Conservation (phyloP, 257 asterid genomes). For the Lithospermum erythrorhizon region DNA sequence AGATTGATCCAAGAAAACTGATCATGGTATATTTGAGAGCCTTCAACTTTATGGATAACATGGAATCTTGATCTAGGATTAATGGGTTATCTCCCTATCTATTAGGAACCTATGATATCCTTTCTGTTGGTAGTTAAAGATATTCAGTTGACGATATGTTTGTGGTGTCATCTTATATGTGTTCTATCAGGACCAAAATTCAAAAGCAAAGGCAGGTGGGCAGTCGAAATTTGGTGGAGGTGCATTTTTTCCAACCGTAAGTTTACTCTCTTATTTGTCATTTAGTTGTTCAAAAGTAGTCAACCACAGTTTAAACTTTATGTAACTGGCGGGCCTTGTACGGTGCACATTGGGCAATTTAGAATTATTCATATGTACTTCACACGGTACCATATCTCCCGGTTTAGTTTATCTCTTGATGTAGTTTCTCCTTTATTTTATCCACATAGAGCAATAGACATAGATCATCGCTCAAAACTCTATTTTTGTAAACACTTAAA, state of each 20-base stretch:
- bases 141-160: background rate
- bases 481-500: background rate
- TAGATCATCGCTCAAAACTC: too few relatives aligned
- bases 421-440: too few relatives aligned
- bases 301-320: too few relatives aligned
- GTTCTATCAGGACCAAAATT: constrained; percentile 36
- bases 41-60: too few relatives aligned
- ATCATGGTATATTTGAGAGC: background rate
- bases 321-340: too few relatives aligned
- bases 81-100: background rate
- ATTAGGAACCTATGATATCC: background rate
- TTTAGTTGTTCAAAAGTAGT: background rate
- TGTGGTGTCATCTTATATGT: constrained; percentile 4
- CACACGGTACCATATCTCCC: too few relatives aligned
- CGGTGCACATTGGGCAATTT: background rate
- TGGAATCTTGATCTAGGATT: background rate
- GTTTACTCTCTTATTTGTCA: constrained; percentile 12
- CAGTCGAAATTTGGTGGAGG: constrained; percentile 58
- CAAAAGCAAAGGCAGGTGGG: constrained; percentile 40
- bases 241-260: constrained; percentile 50
- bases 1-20: background rate
- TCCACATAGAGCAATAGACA: too few relatives aligned
- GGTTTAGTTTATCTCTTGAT: background rate
- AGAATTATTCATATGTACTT: background rate
- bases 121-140: background rate